Percentiles rank a stretch among this genome's conserved stretches.
Conservation (phyloP, 1,284 basidiomycete genomes). For the Moniliophthora roreri region DNA sequence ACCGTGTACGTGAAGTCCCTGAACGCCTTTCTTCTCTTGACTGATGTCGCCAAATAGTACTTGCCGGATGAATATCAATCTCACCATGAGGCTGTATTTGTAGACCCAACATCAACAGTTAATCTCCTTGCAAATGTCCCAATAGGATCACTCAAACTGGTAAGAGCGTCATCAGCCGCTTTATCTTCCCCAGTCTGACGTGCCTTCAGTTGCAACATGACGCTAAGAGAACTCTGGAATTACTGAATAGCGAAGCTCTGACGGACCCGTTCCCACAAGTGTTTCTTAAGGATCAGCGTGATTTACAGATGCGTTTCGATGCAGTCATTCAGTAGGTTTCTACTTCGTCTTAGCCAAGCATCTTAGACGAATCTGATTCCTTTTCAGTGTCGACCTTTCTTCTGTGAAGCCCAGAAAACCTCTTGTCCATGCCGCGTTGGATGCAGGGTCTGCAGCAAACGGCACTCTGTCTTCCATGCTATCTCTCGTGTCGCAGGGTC, state of each 20-base stretch:
- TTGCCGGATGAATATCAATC: constrained; percentile 52
- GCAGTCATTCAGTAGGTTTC: constrained; percentile 54
- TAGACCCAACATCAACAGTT: constrained; percentile 78
- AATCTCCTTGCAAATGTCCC: constrained; percentile 85
- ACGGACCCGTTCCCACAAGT: constrained; percentile 74
- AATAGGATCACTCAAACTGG: constrained; percentile 66
- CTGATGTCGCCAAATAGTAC: constrained; percentile 46
- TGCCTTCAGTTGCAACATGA: constrained; percentile 68
- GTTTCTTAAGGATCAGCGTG: constrained; percentile 72
- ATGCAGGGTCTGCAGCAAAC: constrained; percentile 59
- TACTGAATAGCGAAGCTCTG: constrained; percentile 46
- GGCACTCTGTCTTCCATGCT: constrained; percentile 58
- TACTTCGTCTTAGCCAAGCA: not conserved
- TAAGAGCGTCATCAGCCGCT: constrained; percentile 31
- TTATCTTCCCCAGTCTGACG: not conserved
- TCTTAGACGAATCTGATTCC: constrained; percentile 13
- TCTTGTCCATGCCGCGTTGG: constrained; percentile 48
- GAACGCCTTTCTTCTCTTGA: not conserved
- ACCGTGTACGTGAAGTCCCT: constrained; percentile 37
- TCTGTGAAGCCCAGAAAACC: constrained; percentile 45
- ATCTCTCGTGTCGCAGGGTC: constrained; percentile 59
- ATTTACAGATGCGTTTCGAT: constrained; percentile 64
- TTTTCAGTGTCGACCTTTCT: constrained; percentile 60
- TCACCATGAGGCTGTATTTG: constrained; percentile 59
- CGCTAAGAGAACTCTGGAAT: constrained; percentile 70